Percentiles rank a stretch among this genome's conserved stretches.
These are phyloP conservation scores for Plasmopara halstedii DNA, from an alignment of 352 stramenopile genomes.

Conservation along the genomic window DNA sequence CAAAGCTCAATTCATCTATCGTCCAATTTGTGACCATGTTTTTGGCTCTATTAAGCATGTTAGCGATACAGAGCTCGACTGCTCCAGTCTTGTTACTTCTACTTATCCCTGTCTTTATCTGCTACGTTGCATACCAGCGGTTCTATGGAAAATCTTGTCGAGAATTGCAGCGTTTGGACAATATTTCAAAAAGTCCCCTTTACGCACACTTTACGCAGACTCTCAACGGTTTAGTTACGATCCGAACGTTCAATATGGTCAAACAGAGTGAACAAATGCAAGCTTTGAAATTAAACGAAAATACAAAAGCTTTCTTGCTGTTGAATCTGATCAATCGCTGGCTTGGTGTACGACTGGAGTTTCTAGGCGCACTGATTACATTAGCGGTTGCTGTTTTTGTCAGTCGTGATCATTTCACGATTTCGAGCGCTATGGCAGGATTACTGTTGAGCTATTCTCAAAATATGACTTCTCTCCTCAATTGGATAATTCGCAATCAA, in stretches of 20 bases:
- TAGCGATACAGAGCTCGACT: constrained; percentile 38
- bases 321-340: constrained; percentile 92
- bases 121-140: constrained; percentile 60
- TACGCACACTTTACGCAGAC: constrained; percentile 92
- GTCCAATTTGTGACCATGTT: constrained; percentile 39
- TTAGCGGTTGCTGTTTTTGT: constrained; percentile 85
- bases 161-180: constrained; percentile 59
- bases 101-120: constrained; percentile 50
- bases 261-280: constrained; percentile 25
- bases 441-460: constrained; percentile 93
- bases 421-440: constrained; percentile 81
- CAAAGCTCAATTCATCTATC: constrained; percentile 44
- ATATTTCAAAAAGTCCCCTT: constrained; percentile 72
- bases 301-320: constrained; percentile 85
- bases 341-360: constrained; percentile 91
- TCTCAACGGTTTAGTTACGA: constrained; percentile 56
- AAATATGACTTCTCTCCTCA: constrained; percentile 87
- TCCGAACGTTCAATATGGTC: constrained; percentile 60
- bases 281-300: constrained; percentile 45
- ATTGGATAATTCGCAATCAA: constrained; percentile 92
- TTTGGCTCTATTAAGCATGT: constrained; percentile 43
- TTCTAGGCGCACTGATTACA: constrained; percentile 85
- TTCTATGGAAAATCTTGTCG: constrained; percentile 65
- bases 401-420: constrained; percentile 38
- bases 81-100: constrained; percentile 41